Conservation (phyloP, 2,329 filamentous ascomycete genomes). For the Colletotrichum sp. region DNA sequence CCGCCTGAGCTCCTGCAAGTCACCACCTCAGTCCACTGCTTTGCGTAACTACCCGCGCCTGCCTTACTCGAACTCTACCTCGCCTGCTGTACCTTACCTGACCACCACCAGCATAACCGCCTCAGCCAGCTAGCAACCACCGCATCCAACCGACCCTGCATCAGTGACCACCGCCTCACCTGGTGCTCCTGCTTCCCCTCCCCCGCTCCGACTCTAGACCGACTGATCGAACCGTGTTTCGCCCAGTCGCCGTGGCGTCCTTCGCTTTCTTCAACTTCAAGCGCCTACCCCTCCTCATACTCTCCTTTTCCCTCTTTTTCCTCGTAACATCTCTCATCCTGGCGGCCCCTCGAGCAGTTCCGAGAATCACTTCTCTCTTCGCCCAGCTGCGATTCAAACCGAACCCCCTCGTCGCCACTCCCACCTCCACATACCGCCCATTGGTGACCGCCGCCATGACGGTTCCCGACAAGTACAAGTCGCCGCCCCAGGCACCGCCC, state of each 20-base stretch:
- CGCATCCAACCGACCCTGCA: background rate
- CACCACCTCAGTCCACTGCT: conserved; percentile 6
- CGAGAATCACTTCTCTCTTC: conserved; percentile 63
- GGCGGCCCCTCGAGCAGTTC: conserved; percentile 66
- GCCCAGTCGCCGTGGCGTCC: conserved; percentile 42
- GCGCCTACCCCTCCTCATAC: conserved; percentile 37
- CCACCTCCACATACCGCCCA: conserved; percentile 31
- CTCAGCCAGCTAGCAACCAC: background rate
- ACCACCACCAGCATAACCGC: background rate
- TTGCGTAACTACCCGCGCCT: background rate
- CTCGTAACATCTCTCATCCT: conserved; percentile 64
- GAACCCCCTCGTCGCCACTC: conserved; percentile 29
- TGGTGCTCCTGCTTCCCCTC: conserved; percentile 1
- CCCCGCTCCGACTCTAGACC: conserved; percentile 15
- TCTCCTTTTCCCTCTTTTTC: conserved; percentile 62
- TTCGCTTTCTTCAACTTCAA: conserved; percentile 24
- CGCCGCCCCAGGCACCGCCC: conserved; percentile 78
- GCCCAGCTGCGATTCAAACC: conserved; percentile 55
- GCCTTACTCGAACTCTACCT: background rate
- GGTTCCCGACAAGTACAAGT: conserved; percentile 66
- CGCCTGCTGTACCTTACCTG: background rate
- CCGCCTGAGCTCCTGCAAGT: conserved; percentile 10
- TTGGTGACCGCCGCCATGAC: conserved; percentile 66
- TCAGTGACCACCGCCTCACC: conserved; percentile 11
- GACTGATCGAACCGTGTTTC: conserved; percentile 8